A percentile compares a stretch with the other conserved stretches of the same genome.
Conservation (phyloP, 192 early-diverging fungal species). For the Backusella sp. region DNA sequence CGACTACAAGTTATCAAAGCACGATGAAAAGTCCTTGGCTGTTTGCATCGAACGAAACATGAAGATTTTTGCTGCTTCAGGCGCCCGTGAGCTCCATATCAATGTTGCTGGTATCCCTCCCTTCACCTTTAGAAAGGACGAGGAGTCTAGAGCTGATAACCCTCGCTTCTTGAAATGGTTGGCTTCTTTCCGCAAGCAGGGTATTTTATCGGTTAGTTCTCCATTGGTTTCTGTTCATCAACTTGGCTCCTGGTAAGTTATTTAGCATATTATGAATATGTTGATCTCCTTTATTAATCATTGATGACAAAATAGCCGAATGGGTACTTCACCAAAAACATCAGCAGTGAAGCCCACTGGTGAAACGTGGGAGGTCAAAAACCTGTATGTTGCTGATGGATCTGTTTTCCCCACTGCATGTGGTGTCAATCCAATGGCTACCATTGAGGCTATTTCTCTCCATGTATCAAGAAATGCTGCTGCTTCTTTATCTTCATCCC, state of each 20-base stretch:
- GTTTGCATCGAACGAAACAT: conserved; percentile 44
- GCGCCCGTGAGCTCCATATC: conserved; percentile 57
- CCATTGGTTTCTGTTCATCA: conserved; percentile 62
- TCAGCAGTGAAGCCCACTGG: conserved; percentile 65
- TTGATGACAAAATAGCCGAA: conserved; percentile 45
- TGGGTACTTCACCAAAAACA: conserved; percentile 48
- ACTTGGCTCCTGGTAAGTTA: conserved; percentile 58
- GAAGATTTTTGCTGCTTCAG: conserved; percentile 60
- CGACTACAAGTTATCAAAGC: conserved; percentile 50
- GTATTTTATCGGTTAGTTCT: conserved; percentile 31
- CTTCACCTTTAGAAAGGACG: conserved; percentile 36
- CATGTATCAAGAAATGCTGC: not conserved
- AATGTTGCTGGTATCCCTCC: conserved; percentile 39
- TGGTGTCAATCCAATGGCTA: conserved; percentile 67
- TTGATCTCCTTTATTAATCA: not conserved
- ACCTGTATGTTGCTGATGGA: conserved; percentile 54
- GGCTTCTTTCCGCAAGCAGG: conserved; percentile 30
- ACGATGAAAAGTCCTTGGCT: conserved; percentile 48
- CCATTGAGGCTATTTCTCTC: conserved; percentile 21
- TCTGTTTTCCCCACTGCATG: conserved; percentile 22
- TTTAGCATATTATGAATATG: not conserved
- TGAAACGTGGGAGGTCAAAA: conserved; percentile 66
- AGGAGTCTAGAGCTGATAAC: conserved; percentile 38
- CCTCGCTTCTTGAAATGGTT: conserved; percentile 32
- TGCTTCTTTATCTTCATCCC: not conserved